A percentile compares a stretch with the other conserved stretches of the same genome.
Evolutionary conservation across 2,329 filamentous ascomycete species (phyloP).

Genomic region (Ophiostoma quercus): DNA sequence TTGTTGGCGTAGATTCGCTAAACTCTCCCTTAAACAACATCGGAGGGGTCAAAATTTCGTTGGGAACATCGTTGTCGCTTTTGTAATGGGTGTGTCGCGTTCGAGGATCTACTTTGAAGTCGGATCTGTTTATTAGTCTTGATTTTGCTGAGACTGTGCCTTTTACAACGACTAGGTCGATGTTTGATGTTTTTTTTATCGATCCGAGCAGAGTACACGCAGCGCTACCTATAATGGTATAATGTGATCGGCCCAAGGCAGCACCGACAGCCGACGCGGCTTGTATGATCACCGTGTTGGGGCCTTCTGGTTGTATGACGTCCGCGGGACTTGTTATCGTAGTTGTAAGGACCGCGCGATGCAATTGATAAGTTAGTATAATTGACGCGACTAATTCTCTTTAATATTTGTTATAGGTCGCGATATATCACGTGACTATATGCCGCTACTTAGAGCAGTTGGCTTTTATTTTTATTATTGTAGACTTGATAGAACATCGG

Average conservation of each 20-base stretch:
- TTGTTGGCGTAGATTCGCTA: background rate
- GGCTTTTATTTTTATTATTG: too few species aligned
- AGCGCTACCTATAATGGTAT: background rate
- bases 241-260: background rate
- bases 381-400: too few species aligned
- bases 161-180: background rate
- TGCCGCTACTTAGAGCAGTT: too few species aligned
- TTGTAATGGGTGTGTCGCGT: background rate
- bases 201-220: background rate
- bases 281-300: background rate
- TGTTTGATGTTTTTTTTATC: background rate
- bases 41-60: background rate
- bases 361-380: too few species aligned
- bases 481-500: too few species aligned
- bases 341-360: too few species aligned
- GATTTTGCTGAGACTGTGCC: background rate
- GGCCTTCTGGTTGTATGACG: background rate
- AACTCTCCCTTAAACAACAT: background rate
- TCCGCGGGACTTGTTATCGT: too few species aligned
- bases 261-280: background rate
- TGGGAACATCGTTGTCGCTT: background rate
- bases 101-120: background rate
- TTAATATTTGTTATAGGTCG: too few species aligned
- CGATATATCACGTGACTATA: too few species aligned
- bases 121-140: background rate